Evolutionary conservation across 805 yeast genomes (phyloP).

Genomic region (Metschnikowia peoriensis): DNA sequence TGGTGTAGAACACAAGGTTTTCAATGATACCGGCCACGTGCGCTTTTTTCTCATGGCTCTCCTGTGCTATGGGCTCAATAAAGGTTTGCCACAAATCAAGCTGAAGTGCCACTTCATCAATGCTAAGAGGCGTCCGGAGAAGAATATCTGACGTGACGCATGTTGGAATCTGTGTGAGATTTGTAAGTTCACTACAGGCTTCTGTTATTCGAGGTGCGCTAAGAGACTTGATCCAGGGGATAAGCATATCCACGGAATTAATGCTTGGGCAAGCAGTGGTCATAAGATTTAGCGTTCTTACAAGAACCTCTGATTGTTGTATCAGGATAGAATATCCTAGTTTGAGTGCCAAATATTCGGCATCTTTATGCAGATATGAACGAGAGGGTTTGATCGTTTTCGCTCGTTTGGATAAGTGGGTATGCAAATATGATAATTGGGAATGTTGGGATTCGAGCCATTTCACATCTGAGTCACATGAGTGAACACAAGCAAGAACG

Average conservation of each 20-base stretch:
- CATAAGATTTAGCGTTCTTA: slow-evolving; percentile 1
- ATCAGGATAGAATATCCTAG: not conserved
- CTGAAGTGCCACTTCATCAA: slow-evolving; percentile 32
- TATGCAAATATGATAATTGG: slow-evolving; percentile 7
- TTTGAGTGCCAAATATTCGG: not conserved
- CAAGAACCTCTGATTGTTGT: not conserved
- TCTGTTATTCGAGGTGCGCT: slow-evolving; percentile 27
- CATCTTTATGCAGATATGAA: not conserved
- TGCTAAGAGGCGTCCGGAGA: slow-evolving; percentile 34
- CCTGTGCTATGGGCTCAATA: slow-evolving; percentile 22
- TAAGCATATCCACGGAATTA: slow-evolving; percentile 1
- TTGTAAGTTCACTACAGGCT: slow-evolving; percentile 33
- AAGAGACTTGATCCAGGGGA: slow-evolving; percentile 34
- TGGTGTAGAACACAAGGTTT: slow-evolving; percentile 28
- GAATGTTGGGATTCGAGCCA: slow-evolving; percentile 13
- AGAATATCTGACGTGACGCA: slow-evolving; percentile 40
- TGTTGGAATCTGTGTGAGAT: slow-evolving; percentile 33
- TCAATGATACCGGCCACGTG: slow-evolving; percentile 20
- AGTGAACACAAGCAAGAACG: slow-evolving; percentile 13
- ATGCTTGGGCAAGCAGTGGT: slow-evolving; percentile 7
- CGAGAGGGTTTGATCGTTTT: not conserved
- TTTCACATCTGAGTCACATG: slow-evolving; percentile 1
- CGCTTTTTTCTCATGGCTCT: slow-evolving; percentile 20
- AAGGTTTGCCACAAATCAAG: slow-evolving; percentile 36
- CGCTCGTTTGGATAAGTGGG: not conserved